Evolutionary conservation across 2,329 filamentous ascomycete species (phyloP).

Genomic region (Salinomyces thailandicus): DNA sequence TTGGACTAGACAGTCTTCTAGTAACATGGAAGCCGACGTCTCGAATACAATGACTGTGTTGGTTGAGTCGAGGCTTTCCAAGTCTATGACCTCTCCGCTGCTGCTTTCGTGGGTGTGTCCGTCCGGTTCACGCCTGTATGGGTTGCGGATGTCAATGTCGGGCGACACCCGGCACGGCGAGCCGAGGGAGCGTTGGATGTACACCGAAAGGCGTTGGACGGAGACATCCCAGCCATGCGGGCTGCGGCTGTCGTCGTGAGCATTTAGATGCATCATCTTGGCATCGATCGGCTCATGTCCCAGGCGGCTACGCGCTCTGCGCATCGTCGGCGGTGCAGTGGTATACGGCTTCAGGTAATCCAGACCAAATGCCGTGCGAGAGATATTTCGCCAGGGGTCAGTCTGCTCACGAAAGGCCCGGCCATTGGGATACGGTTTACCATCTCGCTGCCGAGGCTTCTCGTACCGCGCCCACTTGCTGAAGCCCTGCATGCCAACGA

Average conservation of each 20-base stretch:
- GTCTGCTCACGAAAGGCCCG: constrained; percentile 41
- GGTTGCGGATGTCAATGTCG: constrained; percentile 32
- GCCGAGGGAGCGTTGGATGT: constrained; percentile 40
- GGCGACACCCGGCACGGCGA: constrained; percentile 25
- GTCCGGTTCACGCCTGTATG: constrained; percentile 24
- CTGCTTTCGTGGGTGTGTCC: neutral
- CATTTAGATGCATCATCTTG: constrained; percentile 43
- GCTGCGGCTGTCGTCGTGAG: constrained; percentile 35
- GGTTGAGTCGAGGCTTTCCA: constrained; percentile 35
- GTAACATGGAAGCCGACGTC: constrained; percentile 36
- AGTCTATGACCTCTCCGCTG: constrained; percentile 4
- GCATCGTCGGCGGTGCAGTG: constrained; percentile 10
- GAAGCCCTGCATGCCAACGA: constrained; percentile 39
- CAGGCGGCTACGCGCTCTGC: constrained; percentile 6
- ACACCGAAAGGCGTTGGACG: constrained; percentile 40
- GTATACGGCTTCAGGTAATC: constrained; percentile 42
- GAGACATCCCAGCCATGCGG: constrained; percentile 41
- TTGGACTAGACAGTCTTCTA: constrained; percentile 41
- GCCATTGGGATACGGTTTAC: constrained; percentile 42
- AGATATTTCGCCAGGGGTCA: constrained; percentile 43
- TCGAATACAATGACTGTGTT: constrained; percentile 46
- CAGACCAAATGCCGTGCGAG: constrained; percentile 39
- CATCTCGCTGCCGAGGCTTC: constrained; percentile 37
- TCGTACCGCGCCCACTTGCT: constrained; percentile 40
- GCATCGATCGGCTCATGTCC: constrained; percentile 16